phyloP scores from a whole-genome alignment of 2,329 filamentous ascomycete species.

The Ceratocystis cubensis region DNA sequence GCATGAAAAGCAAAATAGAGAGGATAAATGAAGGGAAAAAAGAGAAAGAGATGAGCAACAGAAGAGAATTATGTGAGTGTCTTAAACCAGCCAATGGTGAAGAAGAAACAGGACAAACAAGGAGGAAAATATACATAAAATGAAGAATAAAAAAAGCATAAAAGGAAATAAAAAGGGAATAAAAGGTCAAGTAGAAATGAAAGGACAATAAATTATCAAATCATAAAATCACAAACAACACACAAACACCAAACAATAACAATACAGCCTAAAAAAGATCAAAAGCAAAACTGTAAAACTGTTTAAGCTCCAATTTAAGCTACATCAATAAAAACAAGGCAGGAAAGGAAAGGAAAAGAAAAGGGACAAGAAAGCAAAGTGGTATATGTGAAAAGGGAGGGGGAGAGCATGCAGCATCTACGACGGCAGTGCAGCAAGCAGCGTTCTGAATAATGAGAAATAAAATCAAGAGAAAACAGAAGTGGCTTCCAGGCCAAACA shows the following conservation, averaged over 20 bases:
- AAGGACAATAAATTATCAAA: neutral
- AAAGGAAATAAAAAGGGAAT: conserved; percentile 1
- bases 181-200: neutral
- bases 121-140: neutral
- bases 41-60: neutral
- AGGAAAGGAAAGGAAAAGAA: neutral
- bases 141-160: neutral
- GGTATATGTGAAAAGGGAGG: neutral
- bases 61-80: neutral
- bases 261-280: neutral
- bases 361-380: neutral
- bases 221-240: neutral
- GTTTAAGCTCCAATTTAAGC: neutral
- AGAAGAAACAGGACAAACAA: neutral
- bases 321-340: neutral
- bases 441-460: no score
- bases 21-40: conserved; percentile 5
- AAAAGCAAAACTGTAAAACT: neutral
- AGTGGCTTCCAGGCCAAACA: no score
- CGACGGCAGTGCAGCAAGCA: no score
- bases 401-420: neutral
- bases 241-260: conserved; percentile 3
- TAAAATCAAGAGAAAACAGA: no score
- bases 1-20: neutral
- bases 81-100: neutral